Percentiles rank a stretch among this genome's conserved stretches.
phyloP scores from a whole-genome alignment of 2,329 filamentous ascomycete species.

The Ophiostoma sp. region DNA sequence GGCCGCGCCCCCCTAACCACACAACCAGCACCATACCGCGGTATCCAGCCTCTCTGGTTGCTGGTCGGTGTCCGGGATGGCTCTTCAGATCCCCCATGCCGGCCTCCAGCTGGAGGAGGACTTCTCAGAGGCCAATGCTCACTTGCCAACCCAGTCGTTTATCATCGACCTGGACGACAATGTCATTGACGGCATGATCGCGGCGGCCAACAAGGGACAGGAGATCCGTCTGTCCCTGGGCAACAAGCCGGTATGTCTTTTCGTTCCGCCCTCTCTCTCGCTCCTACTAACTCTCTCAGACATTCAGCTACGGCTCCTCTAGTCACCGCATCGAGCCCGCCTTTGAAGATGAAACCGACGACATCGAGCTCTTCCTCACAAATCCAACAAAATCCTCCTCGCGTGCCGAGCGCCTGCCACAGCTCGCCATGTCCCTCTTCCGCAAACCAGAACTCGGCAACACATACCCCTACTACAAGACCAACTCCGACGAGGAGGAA shows the following conservation, averaged over 20 bases:
- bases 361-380: constrained; percentile 45
- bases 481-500: constrained; percentile 27
- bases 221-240: constrained; percentile 55
- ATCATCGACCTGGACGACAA: constrained; percentile 53
- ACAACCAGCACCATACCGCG: constrained; percentile 5
- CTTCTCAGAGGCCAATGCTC: constrained; percentile 41
- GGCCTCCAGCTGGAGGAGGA: constrained; percentile 55
- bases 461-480: constrained; percentile 25
- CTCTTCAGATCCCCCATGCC: constrained; percentile 51
- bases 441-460: constrained; percentile 36
- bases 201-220: constrained; percentile 52
- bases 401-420: constrained; percentile 45
- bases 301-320: constrained; percentile 49
- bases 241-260: constrained; percentile 50
- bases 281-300: constrained; percentile 36
- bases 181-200: constrained; percentile 59
- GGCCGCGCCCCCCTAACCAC: not conserved
- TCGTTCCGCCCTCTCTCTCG: not conserved
- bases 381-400: constrained; percentile 45
- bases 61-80: constrained; percentile 32
- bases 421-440: constrained; percentile 48
- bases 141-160: constrained; percentile 52
- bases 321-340: constrained; percentile 43
- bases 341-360: constrained; percentile 44
- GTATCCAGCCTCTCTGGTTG: constrained; percentile 25